A percentile compares a stretch with the other conserved stretches of the same genome.
Conservation (phyloP, 306 rosid genomes). For the Sphenostylis stenocarpa region DNA sequence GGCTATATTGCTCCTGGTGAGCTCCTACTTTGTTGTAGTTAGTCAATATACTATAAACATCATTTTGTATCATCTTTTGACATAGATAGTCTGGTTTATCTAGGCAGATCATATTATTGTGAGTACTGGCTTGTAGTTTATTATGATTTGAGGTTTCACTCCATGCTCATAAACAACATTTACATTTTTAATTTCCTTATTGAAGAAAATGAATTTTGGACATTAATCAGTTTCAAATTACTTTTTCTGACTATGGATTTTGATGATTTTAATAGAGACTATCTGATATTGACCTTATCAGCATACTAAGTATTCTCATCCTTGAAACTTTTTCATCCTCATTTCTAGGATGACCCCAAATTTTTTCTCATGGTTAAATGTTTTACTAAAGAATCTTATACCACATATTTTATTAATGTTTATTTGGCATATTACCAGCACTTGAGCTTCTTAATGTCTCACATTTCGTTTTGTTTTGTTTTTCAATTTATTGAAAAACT, state of each 20-base stretch:
- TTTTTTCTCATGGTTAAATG: neutral
- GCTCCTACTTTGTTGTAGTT: conserved; percentile 21
- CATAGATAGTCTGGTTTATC: neutral
- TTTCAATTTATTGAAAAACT: neutral
- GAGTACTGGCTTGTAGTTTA: neutral
- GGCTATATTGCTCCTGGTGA: conserved; percentile 99
- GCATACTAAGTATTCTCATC: neutral
- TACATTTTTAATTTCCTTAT: neutral
- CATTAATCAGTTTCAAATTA: conserved; percentile 7
- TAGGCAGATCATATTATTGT: neutral
- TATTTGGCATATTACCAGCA: neutral
- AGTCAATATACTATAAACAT: neutral
- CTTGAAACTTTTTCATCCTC: neutral
- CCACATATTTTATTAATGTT: neutral
- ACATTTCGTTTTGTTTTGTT: neutral
- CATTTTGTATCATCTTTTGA: neutral
- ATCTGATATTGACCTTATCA: neutral
- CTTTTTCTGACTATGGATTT: neutral
- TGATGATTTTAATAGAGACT: neutral
- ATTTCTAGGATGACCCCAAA: neutral
- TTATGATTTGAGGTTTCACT: neutral
- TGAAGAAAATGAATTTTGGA: conserved; percentile 15
- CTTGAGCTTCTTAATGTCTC: neutral
- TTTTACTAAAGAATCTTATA: neutral
- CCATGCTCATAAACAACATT: neutral